Evolutionary conservation across 2,329 filamentous ascomycete genomes (phyloP).

Genomic region (Colletotrichum falcatum): DNA sequence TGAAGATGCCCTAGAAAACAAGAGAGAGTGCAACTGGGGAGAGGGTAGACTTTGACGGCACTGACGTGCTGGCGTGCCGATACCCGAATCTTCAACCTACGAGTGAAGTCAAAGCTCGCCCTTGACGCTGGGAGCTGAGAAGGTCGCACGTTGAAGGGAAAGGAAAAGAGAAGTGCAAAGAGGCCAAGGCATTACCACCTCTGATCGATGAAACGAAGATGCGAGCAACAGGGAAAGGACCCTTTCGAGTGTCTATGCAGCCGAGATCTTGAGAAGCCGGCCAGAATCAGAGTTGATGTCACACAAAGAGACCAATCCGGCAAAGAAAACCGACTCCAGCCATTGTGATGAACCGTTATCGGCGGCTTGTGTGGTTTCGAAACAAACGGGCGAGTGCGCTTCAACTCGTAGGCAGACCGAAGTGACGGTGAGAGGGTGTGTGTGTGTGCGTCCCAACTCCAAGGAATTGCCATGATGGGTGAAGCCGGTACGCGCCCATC

Average conservation of each 20-base stretch:
- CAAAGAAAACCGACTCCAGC: not conserved
- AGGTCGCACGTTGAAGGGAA: not conserved
- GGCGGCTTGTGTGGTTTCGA: not conserved
- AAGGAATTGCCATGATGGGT: not conserved
- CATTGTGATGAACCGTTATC: not conserved
- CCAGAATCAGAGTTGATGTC: not conserved
- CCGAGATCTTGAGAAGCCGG: no score
- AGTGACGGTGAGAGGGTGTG: no score
- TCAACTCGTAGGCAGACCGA: not conserved
- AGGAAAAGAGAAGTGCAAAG: not conserved
- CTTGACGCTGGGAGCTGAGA: not conserved
- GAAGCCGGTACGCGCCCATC: constrained; percentile 6
- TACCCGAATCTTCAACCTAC: not conserved
- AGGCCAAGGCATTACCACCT: not conserved
- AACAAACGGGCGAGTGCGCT: not conserved
- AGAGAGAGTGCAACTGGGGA: not conserved
- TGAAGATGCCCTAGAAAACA: no score
- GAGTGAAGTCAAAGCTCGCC: no score
- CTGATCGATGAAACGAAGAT: not conserved
- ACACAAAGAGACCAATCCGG: not conserved
- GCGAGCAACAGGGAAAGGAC: not conserved
- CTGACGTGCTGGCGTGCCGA: not conserved
- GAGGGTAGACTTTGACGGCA: no score
- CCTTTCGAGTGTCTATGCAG: not conserved
- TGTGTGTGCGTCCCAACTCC: not conserved